Conservation (phyloP, 441 rosid genomes). For the Arabidopsis hybrid region DNA sequence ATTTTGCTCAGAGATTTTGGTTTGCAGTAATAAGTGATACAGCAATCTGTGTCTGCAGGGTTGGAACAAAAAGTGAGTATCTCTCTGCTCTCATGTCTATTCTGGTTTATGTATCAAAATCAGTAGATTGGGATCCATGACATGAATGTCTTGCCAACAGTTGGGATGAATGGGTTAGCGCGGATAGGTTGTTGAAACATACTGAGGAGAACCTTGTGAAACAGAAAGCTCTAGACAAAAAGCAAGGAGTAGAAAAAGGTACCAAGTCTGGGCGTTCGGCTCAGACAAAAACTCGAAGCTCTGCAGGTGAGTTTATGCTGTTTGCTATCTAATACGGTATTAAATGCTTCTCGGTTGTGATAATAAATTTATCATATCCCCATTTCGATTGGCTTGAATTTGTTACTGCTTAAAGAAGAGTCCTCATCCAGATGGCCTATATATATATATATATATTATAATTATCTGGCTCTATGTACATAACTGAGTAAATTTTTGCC, state of each 20-base stretch:
- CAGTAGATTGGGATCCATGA: conserved; percentile 43
- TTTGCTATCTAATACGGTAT: not conserved
- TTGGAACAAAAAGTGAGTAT: conserved; percentile 94
- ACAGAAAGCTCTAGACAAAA: conserved; percentile 88
- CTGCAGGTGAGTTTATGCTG: conserved; percentile 63
- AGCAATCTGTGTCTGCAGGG: conserved; percentile 73
- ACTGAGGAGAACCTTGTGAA: conserved; percentile 84
- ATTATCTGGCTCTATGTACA: conserved; percentile 9
- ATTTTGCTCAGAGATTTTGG: conserved; percentile 23
- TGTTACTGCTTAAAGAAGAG: conserved; percentile 7
- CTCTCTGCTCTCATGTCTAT: conserved; percentile 42
- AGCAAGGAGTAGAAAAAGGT: conserved; percentile 81
- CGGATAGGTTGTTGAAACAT: conserved; percentile 82
- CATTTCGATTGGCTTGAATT: conserved; percentile 15
- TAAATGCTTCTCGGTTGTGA: not conserved
- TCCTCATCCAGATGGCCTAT: conserved; percentile 4
- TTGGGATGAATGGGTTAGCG: conserved; percentile 99
- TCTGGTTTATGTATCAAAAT: conserved; percentile 16
- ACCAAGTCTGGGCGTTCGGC: conserved; percentile 77
- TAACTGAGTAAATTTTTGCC: not conserved
- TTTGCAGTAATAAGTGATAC: conserved; percentile 41
- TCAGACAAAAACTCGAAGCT: conserved; percentile 76
- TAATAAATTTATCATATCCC: not conserved
- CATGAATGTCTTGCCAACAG: conserved; percentile 80
- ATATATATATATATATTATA: no score